These are phyloP conservation scores for Penicillium turbatum DNA, from an alignment of 495 filamentous ascomycete species.

Conservation along the genomic window DNA sequence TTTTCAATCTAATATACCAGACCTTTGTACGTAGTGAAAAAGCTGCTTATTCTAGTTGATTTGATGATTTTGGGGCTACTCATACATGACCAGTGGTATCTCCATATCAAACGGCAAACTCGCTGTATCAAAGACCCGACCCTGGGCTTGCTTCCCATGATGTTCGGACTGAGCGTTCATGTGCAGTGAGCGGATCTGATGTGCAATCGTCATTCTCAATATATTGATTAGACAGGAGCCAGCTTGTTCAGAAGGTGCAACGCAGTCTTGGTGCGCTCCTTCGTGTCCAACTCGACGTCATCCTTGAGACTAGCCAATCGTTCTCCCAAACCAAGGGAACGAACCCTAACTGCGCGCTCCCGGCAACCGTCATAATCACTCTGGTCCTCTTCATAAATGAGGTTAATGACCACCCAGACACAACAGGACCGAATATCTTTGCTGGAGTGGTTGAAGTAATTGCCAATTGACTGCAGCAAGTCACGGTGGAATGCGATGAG, in stretches of 20 bases:
- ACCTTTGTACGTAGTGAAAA: too few relatives aligned
- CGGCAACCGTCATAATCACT: conserved; percentile 57
- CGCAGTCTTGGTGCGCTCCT: conserved; percentile 77
- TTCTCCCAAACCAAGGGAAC: conserved; percentile 64
- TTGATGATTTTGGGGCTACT: too few relatives aligned
- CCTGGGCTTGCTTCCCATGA: too few relatives aligned
- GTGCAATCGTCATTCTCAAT: not conserved
- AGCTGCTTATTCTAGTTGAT: too few relatives aligned
- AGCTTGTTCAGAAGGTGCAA: conserved; percentile 56
- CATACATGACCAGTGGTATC: too few relatives aligned
- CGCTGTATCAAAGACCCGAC: too few relatives aligned
- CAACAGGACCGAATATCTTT: conserved; percentile 68
- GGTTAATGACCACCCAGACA: conserved; percentile 76
- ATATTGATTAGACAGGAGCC: conserved; percentile 18
- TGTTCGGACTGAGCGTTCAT: too few relatives aligned
- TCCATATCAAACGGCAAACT: too few relatives aligned
- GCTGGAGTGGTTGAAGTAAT: conserved; percentile 62
- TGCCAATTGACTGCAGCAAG: conserved; percentile 48
- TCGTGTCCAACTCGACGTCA: conserved; percentile 78
- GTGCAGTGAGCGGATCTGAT: too few relatives aligned
- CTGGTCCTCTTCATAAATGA: conserved; percentile 73
- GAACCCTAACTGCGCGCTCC: conserved; percentile 62
- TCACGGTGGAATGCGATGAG: conserved; percentile 62
- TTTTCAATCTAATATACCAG: too few relatives aligned
- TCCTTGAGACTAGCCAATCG: conserved; percentile 60